Evolutionary conservation across 1,284 basidiomycete genomes (phyloP).

Genomic region (Ustilago esculenta): DNA sequence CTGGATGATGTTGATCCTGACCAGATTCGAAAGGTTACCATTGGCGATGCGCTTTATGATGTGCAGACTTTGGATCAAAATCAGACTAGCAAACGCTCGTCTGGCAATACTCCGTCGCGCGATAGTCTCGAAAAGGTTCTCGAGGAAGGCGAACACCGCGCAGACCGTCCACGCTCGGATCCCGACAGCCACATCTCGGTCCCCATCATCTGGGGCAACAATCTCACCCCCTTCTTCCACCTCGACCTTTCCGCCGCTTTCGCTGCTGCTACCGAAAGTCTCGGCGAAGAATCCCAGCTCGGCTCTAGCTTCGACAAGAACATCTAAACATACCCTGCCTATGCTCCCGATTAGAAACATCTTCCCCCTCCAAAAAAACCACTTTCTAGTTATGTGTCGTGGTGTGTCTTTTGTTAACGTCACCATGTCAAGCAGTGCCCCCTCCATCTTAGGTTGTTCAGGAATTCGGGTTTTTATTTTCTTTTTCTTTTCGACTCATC

Average conservation of each 20-base stretch:
- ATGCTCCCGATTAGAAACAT: too few species aligned
- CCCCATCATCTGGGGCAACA: constrained; percentile 67
- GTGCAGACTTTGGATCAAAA: constrained; percentile 16
- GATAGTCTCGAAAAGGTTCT: constrained; percentile 33
- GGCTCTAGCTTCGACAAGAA: constrained; percentile 22
- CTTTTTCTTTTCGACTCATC: too few species aligned
- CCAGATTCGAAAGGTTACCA: constrained; percentile 57
- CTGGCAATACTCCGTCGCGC: constrained; percentile 6
- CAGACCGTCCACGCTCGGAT: constrained; percentile 3
- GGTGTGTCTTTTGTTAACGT: too few species aligned
- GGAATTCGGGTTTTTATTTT: too few species aligned
- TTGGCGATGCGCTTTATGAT: constrained; percentile 30
- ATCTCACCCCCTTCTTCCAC: constrained; percentile 83
- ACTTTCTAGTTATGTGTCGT: too few species aligned
- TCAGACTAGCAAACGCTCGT: background rate
- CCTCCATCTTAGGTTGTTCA: too few species aligned
- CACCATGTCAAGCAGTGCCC: too few species aligned
- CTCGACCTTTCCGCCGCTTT: constrained; percentile 81
- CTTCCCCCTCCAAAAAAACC: background rate
- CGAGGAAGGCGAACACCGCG: constrained; percentile 12
- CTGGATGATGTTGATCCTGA: constrained; percentile 67
- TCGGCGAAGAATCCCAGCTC: constrained; percentile 27
- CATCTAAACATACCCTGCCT: background rate
- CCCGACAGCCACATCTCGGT: constrained; percentile 44
- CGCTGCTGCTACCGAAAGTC: constrained; percentile 71